phyloP scores from a whole-genome alignment of 169 alveolate species.

The Plasmodium vinckei region DNA sequence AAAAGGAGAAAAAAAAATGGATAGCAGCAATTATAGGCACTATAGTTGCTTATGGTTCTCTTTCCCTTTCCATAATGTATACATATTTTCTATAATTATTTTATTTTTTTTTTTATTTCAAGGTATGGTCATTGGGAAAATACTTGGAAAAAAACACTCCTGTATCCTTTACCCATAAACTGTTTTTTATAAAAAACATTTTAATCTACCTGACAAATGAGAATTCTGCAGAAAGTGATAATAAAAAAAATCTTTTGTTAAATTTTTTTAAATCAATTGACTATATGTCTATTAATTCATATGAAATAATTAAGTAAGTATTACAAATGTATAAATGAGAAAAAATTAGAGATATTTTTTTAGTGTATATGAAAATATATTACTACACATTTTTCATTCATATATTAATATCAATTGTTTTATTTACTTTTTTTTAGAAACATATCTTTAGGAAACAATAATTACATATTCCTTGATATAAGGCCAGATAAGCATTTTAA shows the following conservation, averaged over 20 bases:
- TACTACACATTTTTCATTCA: background rate
- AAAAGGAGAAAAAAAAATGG: background rate
- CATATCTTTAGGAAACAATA: constrained; percentile 22
- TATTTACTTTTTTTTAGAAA: constrained; percentile 26
- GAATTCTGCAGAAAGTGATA: constrained; percentile 28
- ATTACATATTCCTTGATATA: constrained; percentile 51
- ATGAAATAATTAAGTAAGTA: constrained; percentile 46
- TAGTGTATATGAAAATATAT: background rate
- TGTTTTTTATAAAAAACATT: constrained; percentile 60
- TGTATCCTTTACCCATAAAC: constrained; percentile 56
- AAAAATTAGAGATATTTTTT: background rate
- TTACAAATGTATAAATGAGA: too few relatives aligned
- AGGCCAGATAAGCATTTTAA: constrained; percentile 28
- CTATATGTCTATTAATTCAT: constrained; percentile 65
- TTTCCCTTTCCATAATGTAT: background rate
- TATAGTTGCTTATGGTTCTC: background rate
- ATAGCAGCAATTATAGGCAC: background rate
- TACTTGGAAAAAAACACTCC: constrained; percentile 66
- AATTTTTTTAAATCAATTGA: constrained; percentile 62
- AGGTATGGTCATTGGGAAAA: constrained; percentile 70
- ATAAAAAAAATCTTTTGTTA: constrained; percentile 33
- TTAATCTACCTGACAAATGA: constrained; percentile 55
- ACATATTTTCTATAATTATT: background rate
- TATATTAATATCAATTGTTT: background rate
- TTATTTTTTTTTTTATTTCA: background rate